These are phyloP conservation scores for Hippophae gyantsensis DNA, from an alignment of 306 rosid genomes.

Conservation along the genomic window DNA sequence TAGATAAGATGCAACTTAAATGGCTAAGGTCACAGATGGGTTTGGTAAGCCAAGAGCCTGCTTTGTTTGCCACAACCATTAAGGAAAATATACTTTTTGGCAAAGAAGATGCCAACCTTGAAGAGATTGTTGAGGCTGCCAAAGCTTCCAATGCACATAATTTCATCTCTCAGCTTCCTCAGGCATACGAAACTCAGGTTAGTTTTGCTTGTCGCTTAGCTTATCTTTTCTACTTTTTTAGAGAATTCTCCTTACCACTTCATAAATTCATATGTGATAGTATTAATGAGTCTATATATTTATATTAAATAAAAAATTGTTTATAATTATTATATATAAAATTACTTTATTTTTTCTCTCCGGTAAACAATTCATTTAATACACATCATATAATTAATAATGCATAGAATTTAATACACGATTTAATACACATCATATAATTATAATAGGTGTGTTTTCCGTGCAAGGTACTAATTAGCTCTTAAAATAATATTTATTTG, in stretches of 20 bases:
- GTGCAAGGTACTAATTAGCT: too few species aligned
- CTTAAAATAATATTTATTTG: too few species aligned
- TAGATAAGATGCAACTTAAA: slow-evolving; percentile 50
- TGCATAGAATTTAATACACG: too few species aligned
- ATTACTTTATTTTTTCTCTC: too few species aligned
- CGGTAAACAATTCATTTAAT: too few species aligned
- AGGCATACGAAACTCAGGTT: slow-evolving; percentile 77
- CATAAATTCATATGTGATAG: too few species aligned
- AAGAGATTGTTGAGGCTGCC: slow-evolving; percentile 56
- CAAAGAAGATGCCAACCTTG: slow-evolving; percentile 55
- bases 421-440: too few species aligned
- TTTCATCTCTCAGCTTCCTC: slow-evolving; percentile 65
- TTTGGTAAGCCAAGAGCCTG: slow-evolving; percentile 90
- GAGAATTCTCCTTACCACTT: background rate
- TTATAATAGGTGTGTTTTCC: too few species aligned
- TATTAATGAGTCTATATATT: too few species aligned
- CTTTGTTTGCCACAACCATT: slow-evolving; percentile 69
- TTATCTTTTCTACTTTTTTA: background rate
- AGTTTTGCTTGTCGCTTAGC: slow-evolving; percentile 7
- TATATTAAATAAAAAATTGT: too few species aligned
- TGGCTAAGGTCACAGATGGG: slow-evolving; percentile 94
- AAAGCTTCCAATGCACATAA: slow-evolving; percentile 78
- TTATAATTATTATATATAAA: too few species aligned
- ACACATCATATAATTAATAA: too few species aligned
- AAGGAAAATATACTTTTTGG: slow-evolving; percentile 82